Base-by-base conservation (phyloP, 108 stramenopile genomes). In the Bacterosira constricta region DNA sequence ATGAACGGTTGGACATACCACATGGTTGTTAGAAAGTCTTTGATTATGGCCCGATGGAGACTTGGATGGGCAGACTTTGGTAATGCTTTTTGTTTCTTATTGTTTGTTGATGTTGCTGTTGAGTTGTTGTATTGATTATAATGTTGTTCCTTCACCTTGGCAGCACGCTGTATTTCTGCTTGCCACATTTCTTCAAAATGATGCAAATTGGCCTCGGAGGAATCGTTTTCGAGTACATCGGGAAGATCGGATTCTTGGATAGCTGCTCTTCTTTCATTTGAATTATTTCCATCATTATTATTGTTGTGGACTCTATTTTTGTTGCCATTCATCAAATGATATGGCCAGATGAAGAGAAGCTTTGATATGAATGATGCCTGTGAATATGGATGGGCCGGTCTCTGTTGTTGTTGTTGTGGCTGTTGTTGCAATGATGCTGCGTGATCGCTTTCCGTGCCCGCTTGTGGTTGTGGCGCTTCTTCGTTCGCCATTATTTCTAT, bases 1-100 rank as follows among this genome's bases (percentile, higher is more conserved):
- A 89, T 71, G 13, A 87, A 29, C 0, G 86, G 86, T 52, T 91
- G 90, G 3, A 88, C 80, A 39, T 63, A 88, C 86, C 90, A 88
- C 8, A 79, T 79, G 4, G 70, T 60, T 6, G 32, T 37, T 13
- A 89, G 52, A 57, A 89, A 94, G 66, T 94, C 90, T 11, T 17
- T 31, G 9, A 85, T 46, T 4, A 91, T 13, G 0, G 86, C 86
- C 30, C 80, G 54, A 42, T 83, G 78, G 31, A 93, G 60, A 42
- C 75, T 85, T 21, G 91, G 86, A 38, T 75, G 53, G 32, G 66
- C 75, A 13, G 66, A 30, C 18, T 29, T 31, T 0, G 75, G 75
- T 8, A 68, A 4, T 34, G 15, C 21, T 6, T 32, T 30, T 64
- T 35, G 30, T 49, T 9, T 0, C 20, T n/a, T n/a, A n/a, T n/a